These are phyloP conservation scores for Didymosphaeria variabile DNA, from an alignment of 2,329 filamentous ascomycete genomes.

Conservation along the genomic window DNA sequence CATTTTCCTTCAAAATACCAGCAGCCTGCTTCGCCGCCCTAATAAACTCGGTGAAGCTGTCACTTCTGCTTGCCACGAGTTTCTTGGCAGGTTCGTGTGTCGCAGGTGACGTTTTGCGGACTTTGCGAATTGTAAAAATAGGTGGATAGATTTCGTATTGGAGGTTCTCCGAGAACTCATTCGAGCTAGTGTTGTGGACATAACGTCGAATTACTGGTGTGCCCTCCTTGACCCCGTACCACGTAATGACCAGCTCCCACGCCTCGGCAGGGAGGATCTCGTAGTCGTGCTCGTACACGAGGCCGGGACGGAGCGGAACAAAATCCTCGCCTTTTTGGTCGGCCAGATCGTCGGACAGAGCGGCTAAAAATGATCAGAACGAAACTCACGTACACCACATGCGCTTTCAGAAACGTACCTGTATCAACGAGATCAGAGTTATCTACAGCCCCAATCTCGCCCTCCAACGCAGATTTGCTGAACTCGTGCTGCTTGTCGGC, in stretches of 20 bases:
- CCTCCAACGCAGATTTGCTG: constrained; percentile 67
- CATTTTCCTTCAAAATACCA: constrained; percentile 75
- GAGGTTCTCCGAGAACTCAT: constrained; percentile 68
- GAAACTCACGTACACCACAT: background rate
- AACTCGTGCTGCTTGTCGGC: constrained; percentile 57
- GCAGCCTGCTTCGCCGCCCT: constrained; percentile 74
- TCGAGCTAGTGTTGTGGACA: constrained; percentile 77
- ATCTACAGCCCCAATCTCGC: constrained; percentile 81
- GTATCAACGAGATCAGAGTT: constrained; percentile 75
- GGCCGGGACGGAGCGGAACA: constrained; percentile 75
- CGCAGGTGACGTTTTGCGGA: constrained; percentile 69
- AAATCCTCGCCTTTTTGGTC: constrained; percentile 63
- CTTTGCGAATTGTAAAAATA: constrained; percentile 82
- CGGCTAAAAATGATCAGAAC: constrained; percentile 17
- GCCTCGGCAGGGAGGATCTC: constrained; percentile 80
- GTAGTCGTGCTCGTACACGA: constrained; percentile 72
- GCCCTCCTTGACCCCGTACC: constrained; percentile 79
- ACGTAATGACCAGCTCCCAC: constrained; percentile 81
- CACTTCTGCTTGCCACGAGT: constrained; percentile 75
- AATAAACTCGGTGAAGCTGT: constrained; percentile 77
- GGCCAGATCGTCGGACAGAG: constrained; percentile 32
- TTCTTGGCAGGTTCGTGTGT: constrained; percentile 71
- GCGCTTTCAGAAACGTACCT: constrained; percentile 17
- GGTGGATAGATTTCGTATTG: constrained; percentile 86
- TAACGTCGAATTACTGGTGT: constrained; percentile 77